Conservation (phyloP, 179 eudicot species). For the Amaranthus tricolor region DNA sequence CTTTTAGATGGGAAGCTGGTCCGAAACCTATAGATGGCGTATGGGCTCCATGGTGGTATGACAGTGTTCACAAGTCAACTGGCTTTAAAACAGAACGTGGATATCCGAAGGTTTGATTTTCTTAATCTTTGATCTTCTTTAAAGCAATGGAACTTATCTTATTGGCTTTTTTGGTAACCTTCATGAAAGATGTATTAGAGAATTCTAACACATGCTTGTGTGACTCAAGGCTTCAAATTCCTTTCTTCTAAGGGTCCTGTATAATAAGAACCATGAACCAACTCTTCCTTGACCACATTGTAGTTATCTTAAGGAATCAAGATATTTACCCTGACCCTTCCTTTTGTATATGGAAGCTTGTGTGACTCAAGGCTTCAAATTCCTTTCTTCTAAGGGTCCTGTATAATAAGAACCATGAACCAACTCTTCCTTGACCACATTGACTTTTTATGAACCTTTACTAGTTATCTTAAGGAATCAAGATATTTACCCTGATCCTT, state of each 20-base stretch:
- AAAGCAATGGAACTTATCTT: neutral
- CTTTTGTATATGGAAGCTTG: neutral
- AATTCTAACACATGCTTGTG: neutral
- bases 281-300: neutral
- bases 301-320: neutral
- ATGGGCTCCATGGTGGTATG: slow-evolving; percentile 99
- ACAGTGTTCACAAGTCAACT: slow-evolving; percentile 71
- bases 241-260: neutral
- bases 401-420: neutral
- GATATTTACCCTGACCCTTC: neutral
- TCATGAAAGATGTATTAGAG: neutral
- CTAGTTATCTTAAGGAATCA: neutral
- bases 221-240: neutral
- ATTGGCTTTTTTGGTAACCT: neutral
- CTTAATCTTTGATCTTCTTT: neutral
- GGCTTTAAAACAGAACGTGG: slow-evolving; percentile 51
- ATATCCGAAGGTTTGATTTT: slow-evolving; percentile 59
- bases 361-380: neutral
- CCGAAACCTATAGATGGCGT: slow-evolving; percentile 80
- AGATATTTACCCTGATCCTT: neutral
- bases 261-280: neutral
- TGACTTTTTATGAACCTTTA: neutral
- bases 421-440: neutral
- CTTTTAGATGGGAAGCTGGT: slow-evolving; percentile 89
- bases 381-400: neutral